Percentiles rank a stretch among this genome's conserved stretches.
Conservation (phyloP, 768 basidiomycete species). For the Leccinum subtestaceum region DNA sequence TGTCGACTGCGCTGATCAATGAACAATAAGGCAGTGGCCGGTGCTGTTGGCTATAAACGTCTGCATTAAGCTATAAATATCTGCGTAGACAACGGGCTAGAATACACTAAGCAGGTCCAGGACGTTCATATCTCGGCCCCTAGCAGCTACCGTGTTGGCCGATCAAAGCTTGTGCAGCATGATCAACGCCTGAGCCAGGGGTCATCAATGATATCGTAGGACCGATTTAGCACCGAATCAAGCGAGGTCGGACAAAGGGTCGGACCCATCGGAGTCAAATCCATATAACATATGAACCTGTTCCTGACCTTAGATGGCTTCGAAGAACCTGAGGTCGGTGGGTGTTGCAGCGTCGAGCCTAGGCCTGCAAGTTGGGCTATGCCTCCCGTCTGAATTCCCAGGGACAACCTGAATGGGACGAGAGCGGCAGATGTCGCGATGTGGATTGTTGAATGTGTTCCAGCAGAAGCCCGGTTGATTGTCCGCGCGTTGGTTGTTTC, state of each 20-base stretch:
- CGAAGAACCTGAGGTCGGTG: not conserved
- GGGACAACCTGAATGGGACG: not conserved
- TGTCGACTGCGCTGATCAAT: not conserved
- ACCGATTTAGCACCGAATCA: not conserved
- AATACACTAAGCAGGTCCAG: not conserved
- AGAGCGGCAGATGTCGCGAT: not conserved
- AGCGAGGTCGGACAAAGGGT: not conserved
- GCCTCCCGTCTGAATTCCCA: not conserved
- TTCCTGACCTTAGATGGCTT: not conserved
- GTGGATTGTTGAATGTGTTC: slow-evolving; percentile 4
- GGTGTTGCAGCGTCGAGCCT: not conserved
- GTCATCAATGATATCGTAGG: not conserved
- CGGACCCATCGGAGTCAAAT: not conserved
- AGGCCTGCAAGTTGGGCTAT: not conserved
- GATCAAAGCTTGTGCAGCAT: not conserved
- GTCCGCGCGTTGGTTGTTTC: not conserved
- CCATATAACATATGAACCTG: not conserved
- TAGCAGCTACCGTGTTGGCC: slow-evolving; percentile 1
- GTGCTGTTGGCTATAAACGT: not conserved
- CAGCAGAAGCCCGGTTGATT: not conserved
- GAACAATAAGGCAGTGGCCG: not conserved
- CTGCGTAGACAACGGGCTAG: slow-evolving; percentile 1
- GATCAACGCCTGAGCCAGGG: not conserved
- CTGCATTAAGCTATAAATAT: not conserved
- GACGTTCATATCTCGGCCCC: slow-evolving; percentile 10